Conservation (phyloP, 306 rosid genomes). For the Bauhinia variegata region DNA sequence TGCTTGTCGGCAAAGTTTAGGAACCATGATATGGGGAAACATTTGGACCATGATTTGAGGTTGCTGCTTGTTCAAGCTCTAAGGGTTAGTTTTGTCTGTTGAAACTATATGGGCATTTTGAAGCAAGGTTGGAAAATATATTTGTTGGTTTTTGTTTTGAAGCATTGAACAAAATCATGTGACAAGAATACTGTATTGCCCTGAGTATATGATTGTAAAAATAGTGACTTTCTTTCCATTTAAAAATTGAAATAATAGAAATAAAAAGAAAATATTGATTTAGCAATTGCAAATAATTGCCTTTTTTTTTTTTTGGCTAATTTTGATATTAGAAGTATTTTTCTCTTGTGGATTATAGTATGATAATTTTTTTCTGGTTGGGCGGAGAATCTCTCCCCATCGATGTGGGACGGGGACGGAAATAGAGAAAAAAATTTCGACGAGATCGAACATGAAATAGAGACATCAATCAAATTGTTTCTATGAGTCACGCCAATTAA, state of each 20-base stretch:
- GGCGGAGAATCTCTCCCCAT: too few relatives aligned
- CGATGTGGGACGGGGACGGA: too few relatives aligned
- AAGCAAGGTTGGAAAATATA: constrained; percentile 28
- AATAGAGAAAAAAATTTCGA: too few relatives aligned
- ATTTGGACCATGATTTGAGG: constrained; percentile 29
- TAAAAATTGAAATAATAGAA: constrained; percentile 22
- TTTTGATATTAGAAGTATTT: too few relatives aligned
- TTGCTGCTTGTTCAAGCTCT: constrained; percentile 16
- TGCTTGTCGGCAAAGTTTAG: constrained; percentile 38
- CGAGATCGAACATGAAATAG: too few relatives aligned
- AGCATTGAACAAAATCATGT: constrained; percentile 19
- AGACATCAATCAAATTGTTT: too few relatives aligned
- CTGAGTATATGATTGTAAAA: constrained; percentile 34
- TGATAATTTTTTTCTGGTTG: too few relatives aligned
- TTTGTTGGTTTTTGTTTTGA: background rate
- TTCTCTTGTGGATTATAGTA: too few relatives aligned
- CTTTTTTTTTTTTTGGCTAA: background rate
- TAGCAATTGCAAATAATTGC: background rate
- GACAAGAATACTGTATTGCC: constrained; percentile 21
- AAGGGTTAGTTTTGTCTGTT: constrained; percentile 26
- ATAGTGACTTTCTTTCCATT: constrained; percentile 29
- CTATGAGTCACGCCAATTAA: too few relatives aligned
- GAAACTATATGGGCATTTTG: constrained; percentile 30
- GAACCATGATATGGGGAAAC: constrained; percentile 23
- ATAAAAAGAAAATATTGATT: background rate